Conservation (phyloP, 495 filamentous ascomycete genomes). For the Penicillium silybi region DNA sequence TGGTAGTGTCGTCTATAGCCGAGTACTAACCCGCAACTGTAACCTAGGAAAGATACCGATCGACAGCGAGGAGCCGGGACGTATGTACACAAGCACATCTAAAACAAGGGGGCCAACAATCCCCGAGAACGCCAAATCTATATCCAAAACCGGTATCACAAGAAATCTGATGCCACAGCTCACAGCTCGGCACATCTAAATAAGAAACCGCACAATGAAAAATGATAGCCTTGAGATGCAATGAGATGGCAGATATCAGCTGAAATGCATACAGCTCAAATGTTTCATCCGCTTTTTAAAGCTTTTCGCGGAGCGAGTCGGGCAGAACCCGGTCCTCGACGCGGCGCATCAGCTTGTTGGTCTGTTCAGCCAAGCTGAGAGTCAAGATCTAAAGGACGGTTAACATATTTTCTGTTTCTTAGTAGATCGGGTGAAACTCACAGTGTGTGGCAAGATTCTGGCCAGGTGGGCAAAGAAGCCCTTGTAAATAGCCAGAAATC, state of each 20-base stretch:
- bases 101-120: background rate
- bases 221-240: background rate
- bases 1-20: background rate
- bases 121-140: slow-evolving; percentile 12
- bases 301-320: slow-evolving; percentile 41
- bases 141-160: slow-evolving; percentile 11
- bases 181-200: slow-evolving; percentile 3
- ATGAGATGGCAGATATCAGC: background rate
- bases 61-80: background rate
- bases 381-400: slow-evolving; percentile 63
- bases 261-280: slow-evolving; percentile 1
- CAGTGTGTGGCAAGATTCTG: slow-evolving; percentile 89
- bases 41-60: background rate
- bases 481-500: slow-evolving; percentile 93
- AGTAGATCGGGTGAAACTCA: slow-evolving; percentile 28
- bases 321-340: slow-evolving; percentile 67
- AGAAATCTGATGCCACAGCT: slow-evolving; percentile 1
- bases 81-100: slow-evolving; percentile 2
- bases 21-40: background rate
- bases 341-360: slow-evolving; percentile 81
- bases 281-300: slow-evolving; percentile 26
- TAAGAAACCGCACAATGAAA: slow-evolving; percentile 3
- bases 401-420: slow-evolving; percentile 1
- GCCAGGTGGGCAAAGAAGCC: slow-evolving; percentile 94
- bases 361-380: slow-evolving; percentile 92